Conservation (phyloP, 164 flowering plant species). For the Protea cynaroides region DNA sequence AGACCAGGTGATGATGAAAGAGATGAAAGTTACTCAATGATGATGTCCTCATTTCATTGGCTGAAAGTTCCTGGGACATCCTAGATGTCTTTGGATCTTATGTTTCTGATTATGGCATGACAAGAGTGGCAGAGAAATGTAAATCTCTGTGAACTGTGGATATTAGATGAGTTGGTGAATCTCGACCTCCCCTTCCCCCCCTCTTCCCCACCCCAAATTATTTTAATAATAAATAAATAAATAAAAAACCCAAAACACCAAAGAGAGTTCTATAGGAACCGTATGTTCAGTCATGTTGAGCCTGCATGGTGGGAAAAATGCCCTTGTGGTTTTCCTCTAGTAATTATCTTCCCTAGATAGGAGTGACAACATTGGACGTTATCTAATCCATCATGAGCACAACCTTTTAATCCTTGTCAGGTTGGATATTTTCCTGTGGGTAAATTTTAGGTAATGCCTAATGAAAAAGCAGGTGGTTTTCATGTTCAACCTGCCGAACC, state of each 20-base stretch:
- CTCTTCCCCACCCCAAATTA: too few relatives aligned
- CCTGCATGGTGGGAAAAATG: too few relatives aligned
- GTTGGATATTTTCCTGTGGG: too few relatives aligned
- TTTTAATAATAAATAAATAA: neutral
- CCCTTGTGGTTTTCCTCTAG: slow-evolving; percentile 5
- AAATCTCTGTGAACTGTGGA: slow-evolving; percentile 58
- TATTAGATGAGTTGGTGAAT: slow-evolving; percentile 48
- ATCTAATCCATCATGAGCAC: too few relatives aligned
- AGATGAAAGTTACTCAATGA: slow-evolving; percentile 74
- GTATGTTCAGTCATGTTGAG: neutral
- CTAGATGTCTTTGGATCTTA: slow-evolving; percentile 83
- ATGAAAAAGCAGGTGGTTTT: too few relatives aligned
- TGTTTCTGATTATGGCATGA: slow-evolving; percentile 70
- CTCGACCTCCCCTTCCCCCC: neutral
- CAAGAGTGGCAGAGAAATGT: slow-evolving; percentile 52
- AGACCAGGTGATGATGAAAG: slow-evolving; percentile 57
- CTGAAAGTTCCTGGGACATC: slow-evolving; percentile 75
- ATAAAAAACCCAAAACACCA: too few relatives aligned
- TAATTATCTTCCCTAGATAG: neutral
- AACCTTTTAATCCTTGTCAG: too few relatives aligned
- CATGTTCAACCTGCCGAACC: too few relatives aligned
- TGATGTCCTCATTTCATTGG: slow-evolving; percentile 59
- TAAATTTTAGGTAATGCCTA: too few relatives aligned
- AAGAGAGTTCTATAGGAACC: neutral
- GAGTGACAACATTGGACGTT: too few relatives aligned